Conservation (phyloP, 2,329 filamentous ascomycete genomes). For the Venturia effusa region DNA sequence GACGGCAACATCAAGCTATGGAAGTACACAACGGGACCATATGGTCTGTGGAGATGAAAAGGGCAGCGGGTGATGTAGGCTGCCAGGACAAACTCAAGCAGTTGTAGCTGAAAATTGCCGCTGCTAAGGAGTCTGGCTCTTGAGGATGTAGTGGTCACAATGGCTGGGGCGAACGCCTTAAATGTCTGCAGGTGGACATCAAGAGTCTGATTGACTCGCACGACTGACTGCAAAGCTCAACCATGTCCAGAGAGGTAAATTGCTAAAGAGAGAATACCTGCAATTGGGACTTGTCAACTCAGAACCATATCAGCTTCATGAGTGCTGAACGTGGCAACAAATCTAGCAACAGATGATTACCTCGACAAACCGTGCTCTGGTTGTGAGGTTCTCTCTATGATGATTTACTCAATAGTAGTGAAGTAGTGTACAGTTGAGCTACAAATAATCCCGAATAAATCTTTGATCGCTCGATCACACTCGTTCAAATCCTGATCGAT, state of each 20-base stretch:
- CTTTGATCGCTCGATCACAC: too few relatives aligned
- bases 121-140: neutral
- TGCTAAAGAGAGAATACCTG: neutral
- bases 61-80: neutral
- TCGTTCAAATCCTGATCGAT: too few relatives aligned
- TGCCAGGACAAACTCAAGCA: neutral
- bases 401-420: too few relatives aligned
- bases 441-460: too few relatives aligned
- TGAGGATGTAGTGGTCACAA: neutral
- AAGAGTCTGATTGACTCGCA: neutral
- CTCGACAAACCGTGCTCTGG: too few relatives aligned
- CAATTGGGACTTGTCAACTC: neutral
- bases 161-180: neutral
- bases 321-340: neutral
- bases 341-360: too few relatives aligned
- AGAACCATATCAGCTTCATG: neutral
- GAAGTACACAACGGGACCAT: slow-evolving; percentile 55
- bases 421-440: too few relatives aligned
- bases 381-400: too few relatives aligned
- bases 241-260: neutral
- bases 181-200: neutral
- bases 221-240: neutral
- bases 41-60: slow-evolving; percentile 51
- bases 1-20: slow-evolving; percentile 94
- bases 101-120: neutral